phyloP scores from a whole-genome alignment of 176 grass and related monocot species.

The bread wheat (Triticum aestivum) region DNA sequence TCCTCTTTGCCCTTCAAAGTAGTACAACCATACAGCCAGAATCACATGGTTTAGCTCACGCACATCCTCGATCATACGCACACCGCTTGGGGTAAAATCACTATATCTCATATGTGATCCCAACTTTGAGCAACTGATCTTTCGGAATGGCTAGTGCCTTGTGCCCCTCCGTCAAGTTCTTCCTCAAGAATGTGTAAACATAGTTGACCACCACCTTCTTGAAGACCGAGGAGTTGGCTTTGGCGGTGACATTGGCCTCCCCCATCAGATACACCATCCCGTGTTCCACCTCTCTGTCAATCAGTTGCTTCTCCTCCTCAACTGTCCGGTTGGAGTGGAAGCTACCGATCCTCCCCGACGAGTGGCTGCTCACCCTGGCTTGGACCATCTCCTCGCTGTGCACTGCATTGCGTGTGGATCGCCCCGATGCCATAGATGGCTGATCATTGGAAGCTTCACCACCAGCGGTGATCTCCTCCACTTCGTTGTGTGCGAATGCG shows the following conservation, averaged over 20 bases:
- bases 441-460: neutral
- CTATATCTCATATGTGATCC: conserved; percentile 43
- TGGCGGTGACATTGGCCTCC: conserved; percentile 41
- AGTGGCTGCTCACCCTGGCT: conserved; percentile 1
- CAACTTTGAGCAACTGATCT: conserved; percentile 53
- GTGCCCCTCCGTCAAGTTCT: conserved; percentile 46
- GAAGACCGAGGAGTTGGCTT: conserved; percentile 2
- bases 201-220: conserved; percentile 51
- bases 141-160: conserved; percentile 41
- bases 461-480: neutral
- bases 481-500: conserved; percentile 1
- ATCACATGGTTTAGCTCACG: neutral
- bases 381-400: conserved; percentile 40
- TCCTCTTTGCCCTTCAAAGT: neutral
- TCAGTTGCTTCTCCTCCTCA: conserved; percentile 40
- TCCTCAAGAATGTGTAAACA: conserved; percentile 31
- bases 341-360: conserved; percentile 5
- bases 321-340: neutral
- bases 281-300: conserved; percentile 38
- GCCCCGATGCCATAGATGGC: neutral
- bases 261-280: conserved; percentile 66
- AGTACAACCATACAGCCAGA: neutral
- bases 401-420: neutral
- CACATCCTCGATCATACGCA: too few species aligned
- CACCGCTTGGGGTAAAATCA: neutral